Base-by-base conservation (phyloP, 2,329 filamentous ascomycete genomes). In the Ophiostoma tasmaniense region DNA sequence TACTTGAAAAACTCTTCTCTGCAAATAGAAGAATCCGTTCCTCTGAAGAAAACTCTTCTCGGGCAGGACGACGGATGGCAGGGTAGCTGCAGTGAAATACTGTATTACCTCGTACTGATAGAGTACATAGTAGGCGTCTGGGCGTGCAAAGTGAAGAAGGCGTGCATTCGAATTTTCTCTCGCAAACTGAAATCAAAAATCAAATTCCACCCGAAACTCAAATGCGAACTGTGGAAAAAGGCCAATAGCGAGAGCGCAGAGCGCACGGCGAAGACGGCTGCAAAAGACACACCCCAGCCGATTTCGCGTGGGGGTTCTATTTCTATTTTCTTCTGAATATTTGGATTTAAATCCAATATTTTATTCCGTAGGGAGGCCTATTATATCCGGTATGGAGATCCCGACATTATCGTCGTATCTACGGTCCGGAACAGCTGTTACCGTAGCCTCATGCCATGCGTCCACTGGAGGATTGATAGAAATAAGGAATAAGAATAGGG, bases 381-480 rank as follows among this genome's bases (percentile, higher is more conserved):
- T 25, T 55, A 55, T 55, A 55, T 25, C 10, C 10, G n/a, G 50
- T 55, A 55, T 55, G 50, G 50, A 25, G 50, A 25, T 25, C n/a
- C 50, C 10, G 10, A 25, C 42, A 55, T 22, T 55, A 55, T 55
- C 22, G 50, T 25, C 50, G 50, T 55, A 55, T 55, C 22, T 28
- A 55, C n/a, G 22, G 50, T 55, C 50, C 50, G 50, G 50, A 55
- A 55, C 50, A 55, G 50, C 50, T 55, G 50, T 55, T 55, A 28
- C 50, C 50, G 22, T 55, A 28, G 22, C 50, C 50, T 55, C 11
- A 55, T 55, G 50, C 50, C 50, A 55, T 55, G 50, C 42, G 42
- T 45, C 5, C 42, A 45, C 50, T 55, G 22, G 13, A 50, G 45
- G 50, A 28, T 55, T 55, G 10, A 17, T 22, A 22, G 50, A 25